Evolutionary conservation across 2,329 filamentous ascomycete genomes (phyloP), one percentile per base, ranked within the genome.

Genomic region (Trichoderma semiorbis): DNA sequence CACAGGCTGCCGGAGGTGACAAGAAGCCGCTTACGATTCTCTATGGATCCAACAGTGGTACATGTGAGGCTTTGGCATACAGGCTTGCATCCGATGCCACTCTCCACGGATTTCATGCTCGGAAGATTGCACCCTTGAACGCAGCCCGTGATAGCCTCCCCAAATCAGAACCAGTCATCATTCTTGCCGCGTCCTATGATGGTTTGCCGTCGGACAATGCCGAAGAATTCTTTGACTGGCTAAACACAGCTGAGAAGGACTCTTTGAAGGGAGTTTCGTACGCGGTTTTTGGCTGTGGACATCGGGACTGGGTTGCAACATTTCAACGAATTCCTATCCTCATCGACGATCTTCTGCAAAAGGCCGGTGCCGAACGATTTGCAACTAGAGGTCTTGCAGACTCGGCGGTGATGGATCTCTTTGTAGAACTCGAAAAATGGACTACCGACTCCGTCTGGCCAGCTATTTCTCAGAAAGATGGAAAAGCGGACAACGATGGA

Each of bases 191-290:
- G 0, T 90, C 88, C 2, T 94, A 93, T 75, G 91, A 94, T 76
- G 91, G 92, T 1, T 84, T 91, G 67, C 90, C 91, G 0, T 88
- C 91, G 0, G 90, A 92, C 74, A 93, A 94, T 72, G 91, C 91
- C 0, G 84, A 82, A 0, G 84, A 88, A 61, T 93, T 93, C 75
- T 86, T 89, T 43, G 81, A 85, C 5, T 93, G 91, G 91, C 76
- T 93, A 3, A 82, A 88, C 75, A 81, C 76, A 14, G 79, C 86
- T 12, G 83, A 85, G 5, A 80, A 85, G 39, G 82, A 88, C 73
- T 80, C 3, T 76, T 78, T 91, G 3, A 81, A 86, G 6, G 85
- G 84, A n/a, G 85, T 89, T 1, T 82, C 85, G 7, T 93, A 89
- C 76, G 85, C 90, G 0, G 87, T 92, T 5, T 93, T 91, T 77